Evolutionary conservation across 305 asterid species (phyloP), one percentile per base, ranked within the genome.

Genomic region (Solanum chacoense): DNA sequence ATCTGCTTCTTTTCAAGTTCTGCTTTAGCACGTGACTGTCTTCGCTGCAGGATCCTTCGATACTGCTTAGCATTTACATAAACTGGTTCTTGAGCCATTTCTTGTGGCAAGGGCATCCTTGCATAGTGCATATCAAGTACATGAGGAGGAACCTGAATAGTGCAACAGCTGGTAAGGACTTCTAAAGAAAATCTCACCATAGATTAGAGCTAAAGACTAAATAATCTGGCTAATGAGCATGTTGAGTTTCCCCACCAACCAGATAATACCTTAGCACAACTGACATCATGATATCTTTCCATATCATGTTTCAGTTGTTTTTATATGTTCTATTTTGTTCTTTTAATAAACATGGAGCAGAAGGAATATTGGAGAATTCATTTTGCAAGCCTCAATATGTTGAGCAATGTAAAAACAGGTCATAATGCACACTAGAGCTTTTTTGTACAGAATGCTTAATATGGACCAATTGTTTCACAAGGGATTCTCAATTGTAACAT

Each of bases 21-120:
- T 2, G 96, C 96, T 92, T 95, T 95, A 75, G 98, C 98, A 18
- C 98, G 98, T 40, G 96, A 92, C 90, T 95, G 94, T 87, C 98
- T 91, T 89, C 98, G 92, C 35, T 97, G 91, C 90, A 95, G 89
- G 88, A 95, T 95, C 83, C 95, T 96, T n/a, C 93, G 93, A 87
- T 95, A 95, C 90, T 95, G 98, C 94, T 95, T 95, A 40, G 98
- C 98, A 89, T 95, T 95, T 35, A 95, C 98, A 81, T 93, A 95
- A 55, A 95, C 97, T 28, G 98, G 98, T 88, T 95, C 98, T 85
- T 92, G 95, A 16, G 96, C 92, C 96, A 94, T 92, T 90, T 95
- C 98, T 89, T 92, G 93, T 35, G 95, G 97, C 93, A 95, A 93
- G 11, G 97, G 96, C 95, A 95, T 93, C 93, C 98, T 94, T 37